A percentile compares a stretch with the other conserved stretches of the same genome.
These are phyloP conservation scores for Austropuccinia psidii DNA, from an alignment of 1,284 basidiomycete species.

Conservation along the genomic window DNA sequence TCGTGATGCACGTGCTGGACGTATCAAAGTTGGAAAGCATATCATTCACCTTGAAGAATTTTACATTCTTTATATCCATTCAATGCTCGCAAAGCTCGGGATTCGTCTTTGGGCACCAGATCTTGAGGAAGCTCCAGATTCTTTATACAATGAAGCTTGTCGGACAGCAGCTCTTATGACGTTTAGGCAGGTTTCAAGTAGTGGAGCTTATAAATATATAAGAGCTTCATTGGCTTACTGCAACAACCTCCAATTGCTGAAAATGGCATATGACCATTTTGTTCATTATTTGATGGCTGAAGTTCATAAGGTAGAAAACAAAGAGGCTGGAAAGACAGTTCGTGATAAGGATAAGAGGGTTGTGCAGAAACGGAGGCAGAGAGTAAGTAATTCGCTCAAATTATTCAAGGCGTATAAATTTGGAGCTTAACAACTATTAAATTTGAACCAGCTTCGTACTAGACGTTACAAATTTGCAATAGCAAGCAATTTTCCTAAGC, in stretches of 20 bases:
- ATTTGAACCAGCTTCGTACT: neutral
- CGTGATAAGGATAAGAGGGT: too few relatives aligned
- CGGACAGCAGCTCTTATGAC: neutral
- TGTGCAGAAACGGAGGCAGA: neutral
- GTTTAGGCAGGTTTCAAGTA: neutral
- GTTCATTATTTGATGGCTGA: constrained; percentile 5
- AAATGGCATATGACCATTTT: constrained; percentile 15
- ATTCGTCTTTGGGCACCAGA: constrained; percentile 21
- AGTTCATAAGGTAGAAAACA: neutral
- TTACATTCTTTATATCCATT: constrained; percentile 1
- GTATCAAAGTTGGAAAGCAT: neutral
- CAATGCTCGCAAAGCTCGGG: neutral
- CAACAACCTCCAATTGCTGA: neutral
- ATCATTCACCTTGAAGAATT: neutral
- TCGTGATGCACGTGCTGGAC: neutral
- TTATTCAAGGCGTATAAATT: neutral
- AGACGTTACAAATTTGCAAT: neutral
- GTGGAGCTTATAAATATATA: constrained; percentile 4
- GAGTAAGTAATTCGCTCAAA: neutral
- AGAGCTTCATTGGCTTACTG: neutral
- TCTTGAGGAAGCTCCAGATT: neutral
- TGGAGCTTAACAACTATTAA: neutral
- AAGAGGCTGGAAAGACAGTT: neutral
- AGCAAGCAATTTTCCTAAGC: neutral
- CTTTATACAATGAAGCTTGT: constrained; percentile 12